phyloP scores from a whole-genome alignment of 306 rosid genomes.

The Begonia loranthoides region DNA sequence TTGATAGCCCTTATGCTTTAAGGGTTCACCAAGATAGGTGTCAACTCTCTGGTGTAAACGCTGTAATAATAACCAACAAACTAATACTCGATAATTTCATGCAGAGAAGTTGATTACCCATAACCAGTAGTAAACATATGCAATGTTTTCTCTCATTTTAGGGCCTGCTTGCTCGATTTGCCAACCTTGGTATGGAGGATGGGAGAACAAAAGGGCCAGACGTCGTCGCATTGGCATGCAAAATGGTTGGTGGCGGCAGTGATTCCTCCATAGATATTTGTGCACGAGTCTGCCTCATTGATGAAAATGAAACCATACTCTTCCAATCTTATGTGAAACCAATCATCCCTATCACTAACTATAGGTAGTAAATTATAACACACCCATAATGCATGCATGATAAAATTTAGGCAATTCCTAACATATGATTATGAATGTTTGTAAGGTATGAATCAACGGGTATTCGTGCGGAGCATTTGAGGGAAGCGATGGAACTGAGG shows the following conservation, averaged over 20 bases:
- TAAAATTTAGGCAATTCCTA: too few relatives aligned
- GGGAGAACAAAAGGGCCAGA: conserved; percentile 41
- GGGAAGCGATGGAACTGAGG: conserved; percentile 70
- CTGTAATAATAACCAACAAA: conserved; percentile 17
- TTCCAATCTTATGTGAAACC: conserved; percentile 80
- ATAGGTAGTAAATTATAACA: conserved; percentile 26
- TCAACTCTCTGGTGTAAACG: conserved; percentile 34
- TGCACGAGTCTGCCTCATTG: conserved; percentile 74
- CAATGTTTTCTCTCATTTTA: conserved; percentile 3
- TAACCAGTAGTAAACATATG: too few relatives aligned
- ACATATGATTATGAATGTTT: too few relatives aligned
- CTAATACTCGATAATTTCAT: background rate
- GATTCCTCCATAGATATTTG: conserved; percentile 81
- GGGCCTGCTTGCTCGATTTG: conserved; percentile 58
- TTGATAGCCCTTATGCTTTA: conserved; percentile 65
- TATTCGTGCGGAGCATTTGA: conserved; percentile 60
- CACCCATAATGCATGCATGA: background rate
- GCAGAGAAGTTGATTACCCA: background rate
- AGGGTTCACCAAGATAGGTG: conserved; percentile 76
- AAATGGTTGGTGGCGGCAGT: conserved; percentile 90
- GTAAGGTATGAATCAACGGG: conserved; percentile 83
- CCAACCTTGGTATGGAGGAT: conserved; percentile 45
- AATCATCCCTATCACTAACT: conserved; percentile 58
- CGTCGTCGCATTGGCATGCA: conserved; percentile 82
- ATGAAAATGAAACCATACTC: conserved; percentile 64